Conservation (phyloP, 371 early-diverging fungal species). For the Actinomucor elegans region DNA sequence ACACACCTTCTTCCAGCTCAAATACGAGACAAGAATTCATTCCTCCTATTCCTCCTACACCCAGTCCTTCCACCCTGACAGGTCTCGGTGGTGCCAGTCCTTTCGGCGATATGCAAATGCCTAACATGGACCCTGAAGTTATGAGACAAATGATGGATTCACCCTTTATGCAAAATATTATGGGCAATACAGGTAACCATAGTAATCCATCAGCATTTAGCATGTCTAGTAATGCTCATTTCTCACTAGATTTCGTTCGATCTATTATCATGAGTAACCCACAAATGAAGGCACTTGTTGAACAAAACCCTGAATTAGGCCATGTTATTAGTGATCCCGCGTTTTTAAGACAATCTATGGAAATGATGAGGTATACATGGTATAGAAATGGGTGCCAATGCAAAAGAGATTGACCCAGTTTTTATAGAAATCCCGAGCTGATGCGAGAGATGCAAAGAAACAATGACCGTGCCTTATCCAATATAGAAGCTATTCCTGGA, state of each 20-base stretch:
- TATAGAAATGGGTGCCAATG: too few relatives aligned
- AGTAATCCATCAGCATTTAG: background rate
- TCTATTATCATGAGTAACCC: constrained; percentile 76
- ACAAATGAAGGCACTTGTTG: constrained; percentile 62
- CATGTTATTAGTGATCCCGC: constrained; percentile 77
- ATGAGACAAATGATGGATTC: constrained; percentile 57
- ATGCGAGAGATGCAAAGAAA: constrained; percentile 83
- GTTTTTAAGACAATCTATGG: constrained; percentile 69
- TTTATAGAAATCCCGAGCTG: constrained; percentile 69
- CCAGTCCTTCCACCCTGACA: constrained; percentile 18
- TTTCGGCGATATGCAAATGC: constrained; percentile 29
- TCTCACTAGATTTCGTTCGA: constrained; percentile 70
- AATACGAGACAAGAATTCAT: constrained; percentile 5
- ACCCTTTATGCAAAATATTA: constrained; percentile 47
- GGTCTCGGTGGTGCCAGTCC: constrained; percentile 19
- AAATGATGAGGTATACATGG: constrained; percentile 46
- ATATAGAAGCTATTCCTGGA: constrained; percentile 81
- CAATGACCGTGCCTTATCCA: constrained; percentile 86
- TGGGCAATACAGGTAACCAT: constrained; percentile 49
- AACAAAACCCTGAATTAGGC: constrained; percentile 80
- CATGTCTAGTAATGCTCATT: too few relatives aligned
- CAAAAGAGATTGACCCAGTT: background rate
- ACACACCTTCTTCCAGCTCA: background rate
- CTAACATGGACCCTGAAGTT: constrained; percentile 43
- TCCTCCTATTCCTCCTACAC: constrained; percentile 23